Base-by-base conservation (phyloP, 73 alveolate species). In the Paramecium octaurelia region DNA sequence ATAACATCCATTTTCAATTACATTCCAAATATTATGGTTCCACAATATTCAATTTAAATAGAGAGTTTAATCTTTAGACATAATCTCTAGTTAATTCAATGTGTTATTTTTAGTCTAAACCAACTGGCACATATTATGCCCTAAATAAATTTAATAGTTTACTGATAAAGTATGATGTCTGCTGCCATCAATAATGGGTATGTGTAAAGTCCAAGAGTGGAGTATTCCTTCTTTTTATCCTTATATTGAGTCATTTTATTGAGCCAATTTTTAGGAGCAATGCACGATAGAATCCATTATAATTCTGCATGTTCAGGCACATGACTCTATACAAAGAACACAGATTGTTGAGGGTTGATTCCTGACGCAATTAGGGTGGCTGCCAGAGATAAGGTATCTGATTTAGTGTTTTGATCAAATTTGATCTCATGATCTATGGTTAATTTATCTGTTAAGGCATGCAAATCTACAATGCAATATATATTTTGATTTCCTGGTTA, bases 151-250 rank as follows among this genome's bases (percentile, higher is more conserved):
- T 16, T 20, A 58, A 68, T 9, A 4, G 29, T 42, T 40, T 71
- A 92, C 95, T 92, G 58, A 44, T 96, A 97, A 12, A 96, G 91
- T 69, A 97, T 85, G 43, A 97, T 96, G 85, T 97, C 99, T 9
- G 99, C 98, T 2, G 99, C 98, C 99, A 97, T 96, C 27, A 97
- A 92, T 20, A 94, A 95, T 23, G 99, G 99, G 69, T 97, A 97
- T 11, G 97, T 60, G 44, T 60, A 96, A 9, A 97, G 92, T 6
- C 98, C 98, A 21, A 96, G 42, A 20, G 96, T 80, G 11, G 97
- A 93, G 11, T 77, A 35, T 27, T 85, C 77, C 20, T 87, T 42
- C 73, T 96, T 96, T 93, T 97, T 97, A 85, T 96, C 98, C 83
- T 97, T 97, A 85, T 73, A 97, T 93, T 97, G 85, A 3, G 96